Evolutionary conservation across 345 rosid genomes (phyloP).

Genomic region (Carallia brachiata): DNA sequence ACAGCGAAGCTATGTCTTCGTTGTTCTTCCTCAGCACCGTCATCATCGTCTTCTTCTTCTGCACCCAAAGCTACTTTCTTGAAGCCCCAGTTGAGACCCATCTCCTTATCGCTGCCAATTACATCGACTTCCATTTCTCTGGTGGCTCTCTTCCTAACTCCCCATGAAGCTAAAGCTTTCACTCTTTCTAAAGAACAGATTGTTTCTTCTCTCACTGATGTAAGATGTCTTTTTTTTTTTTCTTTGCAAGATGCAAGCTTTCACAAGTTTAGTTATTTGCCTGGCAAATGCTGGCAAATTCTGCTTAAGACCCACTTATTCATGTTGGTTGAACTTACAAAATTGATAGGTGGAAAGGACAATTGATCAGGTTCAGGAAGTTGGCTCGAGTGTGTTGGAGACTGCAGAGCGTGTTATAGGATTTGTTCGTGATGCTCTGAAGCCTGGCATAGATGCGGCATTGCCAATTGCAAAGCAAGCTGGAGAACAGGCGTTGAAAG

Average conservation of each 20-base stretch:
- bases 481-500: conserved; percentile 72
- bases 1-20: conserved; percentile 41
- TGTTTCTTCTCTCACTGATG: conserved; percentile 76
- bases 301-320: not conserved
- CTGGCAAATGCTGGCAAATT: not conserved
- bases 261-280: not conserved
- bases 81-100: conserved; percentile 39
- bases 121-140: conserved; percentile 62
- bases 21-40: conserved; percentile 22
- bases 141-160: conserved; percentile 50
- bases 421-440: conserved; percentile 59
- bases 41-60: conserved; percentile 10
- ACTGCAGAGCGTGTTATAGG: conserved; percentile 58
- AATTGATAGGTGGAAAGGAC: conserved; percentile 75
- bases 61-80: conserved; percentile 26
- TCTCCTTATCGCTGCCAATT: conserved; percentile 49
- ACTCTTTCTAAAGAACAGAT: conserved; percentile 78
- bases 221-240: conserved; percentile 19
- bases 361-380: conserved; percentile 68
- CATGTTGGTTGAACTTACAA: conserved; percentile 10
- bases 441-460: conserved; percentile 74
- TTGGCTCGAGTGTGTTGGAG: conserved; percentile 58
- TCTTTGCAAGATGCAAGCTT: not conserved
- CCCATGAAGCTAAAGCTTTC: conserved; percentile 63
- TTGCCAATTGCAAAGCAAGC: conserved; percentile 69